Conservation (phyloP, 2,329 filamentous ascomycete species). For the Ophiognomonia clavigignenti-juglandacearum region DNA sequence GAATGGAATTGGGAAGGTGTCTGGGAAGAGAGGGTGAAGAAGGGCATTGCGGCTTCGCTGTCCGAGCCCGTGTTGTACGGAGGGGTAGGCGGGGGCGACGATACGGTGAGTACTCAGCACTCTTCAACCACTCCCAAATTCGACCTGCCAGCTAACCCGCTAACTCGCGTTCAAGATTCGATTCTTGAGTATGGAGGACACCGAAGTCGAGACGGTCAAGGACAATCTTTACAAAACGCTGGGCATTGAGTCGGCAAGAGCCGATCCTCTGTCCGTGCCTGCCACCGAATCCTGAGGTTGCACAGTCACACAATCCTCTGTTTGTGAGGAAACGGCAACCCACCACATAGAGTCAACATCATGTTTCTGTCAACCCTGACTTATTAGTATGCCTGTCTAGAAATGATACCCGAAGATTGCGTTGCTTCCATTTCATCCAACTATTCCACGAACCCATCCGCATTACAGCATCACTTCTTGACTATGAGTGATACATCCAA, state of each 20-base stretch:
- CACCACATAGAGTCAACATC: conserved; percentile 2
- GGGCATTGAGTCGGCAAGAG: conserved; percentile 20
- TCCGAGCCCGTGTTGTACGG: conserved; percentile 79
- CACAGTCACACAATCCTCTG: neutral
- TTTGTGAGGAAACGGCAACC: conserved; percentile 7
- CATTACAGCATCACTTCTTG: conserved; percentile 13
- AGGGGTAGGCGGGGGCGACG: conserved; percentile 55
- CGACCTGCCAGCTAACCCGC: too few relatives aligned
- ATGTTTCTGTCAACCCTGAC: neutral
- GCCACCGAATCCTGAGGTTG: conserved; percentile 2
- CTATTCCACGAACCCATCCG: neutral
- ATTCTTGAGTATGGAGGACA: conserved; percentile 60
- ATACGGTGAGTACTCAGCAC: conserved; percentile 72
- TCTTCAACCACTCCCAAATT: too few relatives aligned
- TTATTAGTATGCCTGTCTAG: conserved; percentile 4
- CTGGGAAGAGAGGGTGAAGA: conserved; percentile 85
- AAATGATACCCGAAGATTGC: conserved; percentile 16
- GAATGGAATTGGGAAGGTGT: conserved; percentile 99
- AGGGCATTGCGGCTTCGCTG: conserved; percentile 69
- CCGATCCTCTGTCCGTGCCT: conserved; percentile 14
- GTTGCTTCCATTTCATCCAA: neutral
- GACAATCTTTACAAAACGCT: conserved; percentile 53
- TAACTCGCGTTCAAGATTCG: too few relatives aligned
- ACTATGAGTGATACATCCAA: conserved; percentile 10
- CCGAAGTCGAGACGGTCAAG: conserved; percentile 53